Base-by-base conservation (phyloP, 2,329 filamentous ascomycete genomes). In the Rhexocercosporidium sp. region DNA sequence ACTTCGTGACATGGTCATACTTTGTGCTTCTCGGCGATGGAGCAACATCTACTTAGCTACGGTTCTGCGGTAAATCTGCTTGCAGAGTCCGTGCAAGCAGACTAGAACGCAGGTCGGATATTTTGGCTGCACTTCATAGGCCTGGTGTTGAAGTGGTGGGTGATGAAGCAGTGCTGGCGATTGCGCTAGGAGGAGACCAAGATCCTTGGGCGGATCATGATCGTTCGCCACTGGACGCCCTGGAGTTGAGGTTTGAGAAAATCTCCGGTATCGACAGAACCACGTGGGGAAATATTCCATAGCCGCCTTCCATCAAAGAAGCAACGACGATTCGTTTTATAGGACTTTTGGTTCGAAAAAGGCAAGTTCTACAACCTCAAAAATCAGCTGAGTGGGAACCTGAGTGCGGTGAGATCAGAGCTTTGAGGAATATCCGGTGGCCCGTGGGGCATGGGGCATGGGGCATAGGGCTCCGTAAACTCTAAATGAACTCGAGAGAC, bases 141-240 rank as follows among this genome's bases (percentile, higher is more conserved):
- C 8, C 53, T 41, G 49, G 25, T 31, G 49, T 31, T 57, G 54
- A 14, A 20, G 31, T 39, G 54, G 20, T 57, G 54, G 34, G 54
- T 39, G 31, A 25, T 57, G 31, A 22, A 25, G 31, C 34, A 25
- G 54, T 18, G 9, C 1, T 57, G n/a, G n/a, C 20, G 20, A 57
- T 57, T 25, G 54, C 54, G 31, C 54, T 57, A 57, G 54, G 31
- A 39, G 54, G 11, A 57, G 27, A 41, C n/a, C 31, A 39, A 57
- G 54, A 57, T 39, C 54, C 54, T 57, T 25, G 31, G 34, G 54
- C 54, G 27, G 20, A 57, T 57, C 31, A 39, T 12, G 20, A 22
- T 18, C 31, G 53, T 22, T 39, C 29, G 16, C 27, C 53, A 56
- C 53, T 56, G 53, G 31, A 37, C 31, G 29, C 53, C 9, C n/a